Evolutionary conservation across 345 rosid genomes (phyloP), one percentile per base, ranked within the genome.

Genomic region (Raphanus sativus): DNA sequence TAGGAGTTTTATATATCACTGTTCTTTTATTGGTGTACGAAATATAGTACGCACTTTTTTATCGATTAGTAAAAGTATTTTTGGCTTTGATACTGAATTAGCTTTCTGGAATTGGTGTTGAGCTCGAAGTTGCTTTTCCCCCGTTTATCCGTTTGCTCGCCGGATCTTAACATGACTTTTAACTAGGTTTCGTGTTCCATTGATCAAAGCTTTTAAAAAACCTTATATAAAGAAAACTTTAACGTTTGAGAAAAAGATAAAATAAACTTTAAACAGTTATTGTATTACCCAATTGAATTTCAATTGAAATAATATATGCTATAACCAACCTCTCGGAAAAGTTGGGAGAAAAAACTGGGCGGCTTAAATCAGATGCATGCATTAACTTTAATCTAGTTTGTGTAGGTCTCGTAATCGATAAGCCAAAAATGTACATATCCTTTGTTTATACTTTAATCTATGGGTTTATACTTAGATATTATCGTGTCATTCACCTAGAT

Each of bases 71-170:
- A 15, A 3, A 10, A 9, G 8, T 16, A 50, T 2, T 59, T 73
- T 69, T 77, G 79, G 76, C 76, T 72, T 69, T 63, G 73, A 69
- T 77, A 59, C 58, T 73, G 78, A 77, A 64, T 65, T 69, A 70
- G 83, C 87, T 80, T 85, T 87, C 86, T 77, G 78, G 82, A n/a
- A n/a, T 70, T 81, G 89, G 88, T 83, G 86, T 79, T 84, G 83
- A 79, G 76, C 87, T 87, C 87, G 88, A 87, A 79, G 83, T 79
- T 74, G 62, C 84, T 78, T 89, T 86, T 76, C 7, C 80, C 80
- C 75, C 48, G 32, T 75, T 84, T 83, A 76, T 80, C 81, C 87
- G 86, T 85, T 80, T 82, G 77, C 74, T 82, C 83, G 86, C 87
- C 82, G 88, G 86, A 72, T 79, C 64, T 71, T 50, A 78, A 71